Evolutionary conservation across 805 yeast species (phyloP).

Genomic region (Peterozyma toletana): DNA sequence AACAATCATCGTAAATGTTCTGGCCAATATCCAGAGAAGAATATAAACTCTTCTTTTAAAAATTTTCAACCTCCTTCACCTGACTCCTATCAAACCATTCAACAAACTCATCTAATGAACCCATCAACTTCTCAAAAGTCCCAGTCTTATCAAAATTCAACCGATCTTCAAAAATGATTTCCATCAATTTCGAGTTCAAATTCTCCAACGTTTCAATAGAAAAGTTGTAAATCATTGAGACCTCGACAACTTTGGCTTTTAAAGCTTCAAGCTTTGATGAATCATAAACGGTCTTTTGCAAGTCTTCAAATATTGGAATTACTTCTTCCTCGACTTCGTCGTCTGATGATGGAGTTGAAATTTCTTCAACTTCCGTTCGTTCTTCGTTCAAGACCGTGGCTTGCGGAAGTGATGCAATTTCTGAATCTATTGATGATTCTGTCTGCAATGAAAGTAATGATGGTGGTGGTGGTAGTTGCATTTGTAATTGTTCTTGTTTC

Average conservation of each 20-base stretch:
- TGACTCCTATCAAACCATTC: neutral
- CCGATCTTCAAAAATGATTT: conserved; percentile 65
- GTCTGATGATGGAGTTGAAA: conserved; percentile 1
- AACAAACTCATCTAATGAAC: conserved; percentile 14
- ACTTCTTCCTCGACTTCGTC: conserved; percentile 12
- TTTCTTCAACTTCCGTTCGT: neutral
- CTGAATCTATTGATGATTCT: neutral
- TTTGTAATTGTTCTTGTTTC: conserved; percentile 3
- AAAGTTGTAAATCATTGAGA: conserved; percentile 24
- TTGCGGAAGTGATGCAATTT: neutral
- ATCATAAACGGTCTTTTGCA: conserved; percentile 23
- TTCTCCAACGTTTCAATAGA: conserved; percentile 53
- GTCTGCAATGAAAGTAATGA: neutral
- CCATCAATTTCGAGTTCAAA: conserved; percentile 62
- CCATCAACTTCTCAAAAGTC: conserved; percentile 26
- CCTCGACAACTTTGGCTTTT: conserved; percentile 24
- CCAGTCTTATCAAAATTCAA: conserved; percentile 34
- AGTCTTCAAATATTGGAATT: conserved; percentile 6
- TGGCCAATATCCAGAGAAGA: too few relatives aligned
- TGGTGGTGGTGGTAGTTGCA: neutral
- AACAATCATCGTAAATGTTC: too few relatives aligned
- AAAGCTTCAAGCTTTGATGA: conserved; percentile 19
- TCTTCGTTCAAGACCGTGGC: conserved; percentile 2
- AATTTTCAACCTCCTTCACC: neutral
- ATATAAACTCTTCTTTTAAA: too few relatives aligned